A percentile compares a stretch with the other conserved stretches of the same genome.
phyloP scores from a whole-genome alignment of 169 alveolate genomes.

The Theileria sp. region DNA sequence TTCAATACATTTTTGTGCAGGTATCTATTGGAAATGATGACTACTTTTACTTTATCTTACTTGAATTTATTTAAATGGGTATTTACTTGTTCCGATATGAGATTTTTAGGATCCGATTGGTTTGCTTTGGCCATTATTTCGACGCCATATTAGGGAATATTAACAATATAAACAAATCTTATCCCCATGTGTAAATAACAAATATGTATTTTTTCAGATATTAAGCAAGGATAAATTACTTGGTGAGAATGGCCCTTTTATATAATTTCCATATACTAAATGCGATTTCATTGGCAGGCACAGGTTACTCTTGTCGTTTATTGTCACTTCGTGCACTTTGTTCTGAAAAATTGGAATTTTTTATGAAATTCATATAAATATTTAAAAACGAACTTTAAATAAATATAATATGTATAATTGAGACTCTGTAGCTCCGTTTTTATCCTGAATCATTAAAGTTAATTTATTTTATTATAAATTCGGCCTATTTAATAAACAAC shows the following conservation, averaged over 20 bases:
- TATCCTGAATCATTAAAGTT: not conserved
- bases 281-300: conserved; percentile 58
- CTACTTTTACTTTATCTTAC: not conserved
- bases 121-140: not conserved
- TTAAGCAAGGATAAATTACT: conserved; percentile 19
- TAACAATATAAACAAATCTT: not conserved
- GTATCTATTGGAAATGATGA: conserved; percentile 16
- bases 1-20: conserved; percentile 44
- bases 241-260: conserved; percentile 58
- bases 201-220: not conserved
- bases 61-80: conserved; percentile 1
- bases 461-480: not conserved
- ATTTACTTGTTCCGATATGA: not conserved
- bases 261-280: conserved; percentile 58
- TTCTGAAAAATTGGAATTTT: conserved; percentile 12
- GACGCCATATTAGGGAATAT: not conserved
- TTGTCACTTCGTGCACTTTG: conserved; percentile 63
- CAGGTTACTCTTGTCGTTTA: conserved; percentile 35
- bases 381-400: conserved; percentile 30
- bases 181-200: conserved; percentile 16
- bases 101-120: not conserved
- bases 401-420: conserved; percentile 59
- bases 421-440: conserved; percentile 22
- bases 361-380: no score
- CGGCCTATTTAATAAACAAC: not conserved